Conservation (phyloP, 768 basidiomycete genomes). For the Multifurca ochricompacta region DNA sequence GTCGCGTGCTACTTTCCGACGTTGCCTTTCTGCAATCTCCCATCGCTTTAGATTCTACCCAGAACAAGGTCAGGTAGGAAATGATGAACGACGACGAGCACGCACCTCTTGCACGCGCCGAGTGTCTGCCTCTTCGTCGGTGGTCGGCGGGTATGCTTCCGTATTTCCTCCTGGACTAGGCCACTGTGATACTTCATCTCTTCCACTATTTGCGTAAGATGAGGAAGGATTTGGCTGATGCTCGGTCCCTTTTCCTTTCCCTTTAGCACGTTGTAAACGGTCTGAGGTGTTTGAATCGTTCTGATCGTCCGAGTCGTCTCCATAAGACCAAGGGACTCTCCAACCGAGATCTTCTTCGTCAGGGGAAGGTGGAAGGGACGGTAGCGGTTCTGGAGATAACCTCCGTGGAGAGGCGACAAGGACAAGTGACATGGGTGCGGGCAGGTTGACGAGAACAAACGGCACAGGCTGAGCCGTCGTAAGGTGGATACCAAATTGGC, state of each 20-base stretch:
- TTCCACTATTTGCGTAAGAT: neutral
- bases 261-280: conserved; percentile 5
- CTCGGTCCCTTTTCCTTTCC: conserved; percentile 9
- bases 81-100: conserved; percentile 4
- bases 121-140: conserved; percentile 60
- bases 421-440: conserved; percentile 4
- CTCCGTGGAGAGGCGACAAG: neutral
- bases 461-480: neutral
- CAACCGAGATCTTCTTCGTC: conserved; percentile 17
- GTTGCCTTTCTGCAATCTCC: conserved; percentile 70
- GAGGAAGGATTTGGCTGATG: neutral
- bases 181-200: neutral
- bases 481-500: neutral
- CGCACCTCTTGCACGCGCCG: conserved; percentile 65
- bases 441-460: neutral
- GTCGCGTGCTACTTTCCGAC: conserved; percentile 65
- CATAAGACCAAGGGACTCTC: conserved; percentile 3
- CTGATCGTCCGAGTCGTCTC: conserved; percentile 2
- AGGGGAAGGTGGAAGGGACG: conserved; percentile 9
- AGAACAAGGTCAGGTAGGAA: conserved; percentile 3
- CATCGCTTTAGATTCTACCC: conserved; percentile 64
- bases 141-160: conserved; percentile 54
- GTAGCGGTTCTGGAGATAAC: neutral
- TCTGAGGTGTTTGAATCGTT: neutral
- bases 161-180: neutral